Base-by-base conservation (phyloP, 2,329 filamentous ascomycete genomes). In the Iodosphaeria phyllophila region DNA sequence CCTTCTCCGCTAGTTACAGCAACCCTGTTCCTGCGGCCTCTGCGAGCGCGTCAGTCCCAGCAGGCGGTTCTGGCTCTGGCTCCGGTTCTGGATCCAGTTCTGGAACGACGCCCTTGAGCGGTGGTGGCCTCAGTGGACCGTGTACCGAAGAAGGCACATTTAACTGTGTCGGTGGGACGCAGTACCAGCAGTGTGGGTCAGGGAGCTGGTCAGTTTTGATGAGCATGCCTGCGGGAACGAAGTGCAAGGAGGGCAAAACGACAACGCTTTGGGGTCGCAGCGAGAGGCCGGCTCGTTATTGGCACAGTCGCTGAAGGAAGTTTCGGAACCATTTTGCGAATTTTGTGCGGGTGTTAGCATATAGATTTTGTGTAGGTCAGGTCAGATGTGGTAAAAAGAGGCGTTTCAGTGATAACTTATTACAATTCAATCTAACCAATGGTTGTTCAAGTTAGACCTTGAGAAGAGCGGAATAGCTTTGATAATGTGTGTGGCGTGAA, bases 181-280 rank as follows among this genome's bases (percentile, higher is more conserved):
- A 52, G 0, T 69, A 54, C 54, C 63, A 68, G 42, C 60, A 60
- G 24, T 69, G 64, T 30, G 64, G 52, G 5, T 57, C 53, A 3
- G 62, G 64, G 8, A 19, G 32, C 0, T 69, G 64, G 64, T 59
- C 61, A 4, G 36, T 43, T 0, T 26, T 43, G 2, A 50, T 52
- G 30, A 20, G 32, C 0, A 36, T 68, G 8, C 52, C 64, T 0
- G 37, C 41, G 0, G 64, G 64, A 1, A 60, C 57, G 0, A 35
- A 28, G 0, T 69, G 64, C 41, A 37, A 38, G 3, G 25, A 35
- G 0, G 63, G 63, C 1, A 41, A 59, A 30, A 44, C 48, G 3
- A 35, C 41, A 5, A 33, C 42, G 1, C 41, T 65, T 5, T 26
- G 24, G 24, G 14, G 15, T n/a, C 18, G 24, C 2, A 19, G 18